Percentiles rank a stretch among this genome's conserved stretches.
Conservation (phyloP, 495 filamentous ascomycete genomes). For the Tuber calosporum region DNA sequence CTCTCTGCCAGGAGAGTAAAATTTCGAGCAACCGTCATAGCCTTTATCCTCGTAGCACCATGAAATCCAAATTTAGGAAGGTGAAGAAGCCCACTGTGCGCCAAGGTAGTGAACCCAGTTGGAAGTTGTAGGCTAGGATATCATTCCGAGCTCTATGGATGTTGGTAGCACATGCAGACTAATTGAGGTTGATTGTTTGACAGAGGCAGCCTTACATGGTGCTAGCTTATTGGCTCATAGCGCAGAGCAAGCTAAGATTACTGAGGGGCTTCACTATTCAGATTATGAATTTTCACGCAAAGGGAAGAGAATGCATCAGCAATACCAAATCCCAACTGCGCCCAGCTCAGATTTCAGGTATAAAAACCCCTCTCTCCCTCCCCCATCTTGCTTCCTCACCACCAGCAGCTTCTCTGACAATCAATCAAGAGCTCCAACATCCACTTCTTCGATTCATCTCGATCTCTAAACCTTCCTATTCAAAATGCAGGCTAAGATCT, state of each 20-base stretch:
- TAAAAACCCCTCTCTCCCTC: not conserved
- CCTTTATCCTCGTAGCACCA: not conserved
- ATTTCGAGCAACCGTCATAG: not conserved
- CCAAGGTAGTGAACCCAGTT: not conserved
- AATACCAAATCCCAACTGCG: not conserved
- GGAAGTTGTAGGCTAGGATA: not conserved
- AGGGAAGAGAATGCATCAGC: not conserved
- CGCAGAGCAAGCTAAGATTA: not conserved
- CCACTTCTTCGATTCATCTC: not conserved
- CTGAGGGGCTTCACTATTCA: not conserved
- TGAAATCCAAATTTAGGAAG: not conserved
- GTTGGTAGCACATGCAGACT: not conserved
- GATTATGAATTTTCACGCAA: not conserved
- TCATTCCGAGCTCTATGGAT: not conserved
- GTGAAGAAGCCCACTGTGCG: not conserved
- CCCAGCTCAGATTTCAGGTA: not conserved
- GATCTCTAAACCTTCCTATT: not conserved
- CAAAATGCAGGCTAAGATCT: not conserved
- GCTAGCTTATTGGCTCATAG: not conserved
- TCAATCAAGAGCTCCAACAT: not conserved
- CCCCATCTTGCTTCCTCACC: not conserved
- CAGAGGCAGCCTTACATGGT: not conserved
- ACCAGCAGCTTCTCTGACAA: not conserved
- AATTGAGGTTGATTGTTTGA: not conserved
- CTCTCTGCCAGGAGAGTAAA: not conserved